Conservation (phyloP, 306 rosid genomes). For the cucumber (Cucumis sativus) region DNA sequence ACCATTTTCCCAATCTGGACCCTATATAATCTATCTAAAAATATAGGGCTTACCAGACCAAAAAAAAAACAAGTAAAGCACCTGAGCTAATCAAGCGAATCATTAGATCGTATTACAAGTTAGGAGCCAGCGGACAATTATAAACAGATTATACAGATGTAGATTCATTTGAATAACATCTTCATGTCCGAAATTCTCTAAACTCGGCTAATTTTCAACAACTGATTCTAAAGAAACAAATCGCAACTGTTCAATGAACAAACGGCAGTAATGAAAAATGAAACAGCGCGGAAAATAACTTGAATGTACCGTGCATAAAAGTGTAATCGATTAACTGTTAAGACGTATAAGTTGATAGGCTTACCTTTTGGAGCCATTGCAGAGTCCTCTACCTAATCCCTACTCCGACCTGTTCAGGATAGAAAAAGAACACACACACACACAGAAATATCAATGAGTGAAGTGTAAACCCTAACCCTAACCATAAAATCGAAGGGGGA, state of each 20-base stretch:
- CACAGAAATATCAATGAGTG: background rate
- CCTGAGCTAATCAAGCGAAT: background rate
- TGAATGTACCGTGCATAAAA: background rate
- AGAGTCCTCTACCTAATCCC: background rate
- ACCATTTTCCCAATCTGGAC: too few species aligned
- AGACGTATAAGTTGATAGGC: background rate
- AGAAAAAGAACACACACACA: too few species aligned
- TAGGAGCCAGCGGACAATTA: background rate
- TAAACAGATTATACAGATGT: background rate
- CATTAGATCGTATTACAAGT: background rate
- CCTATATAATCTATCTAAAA: too few species aligned
- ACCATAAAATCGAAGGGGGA: background rate
- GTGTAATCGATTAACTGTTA: background rate
- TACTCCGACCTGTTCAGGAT: background rate
- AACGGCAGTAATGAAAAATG: background rate
- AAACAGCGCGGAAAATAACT: background rate
- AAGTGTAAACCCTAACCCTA: background rate
- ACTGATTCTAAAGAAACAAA: background rate
- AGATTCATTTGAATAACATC: background rate
- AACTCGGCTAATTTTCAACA: background rate
- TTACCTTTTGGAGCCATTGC: conserved; percentile 12
- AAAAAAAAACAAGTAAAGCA: background rate
- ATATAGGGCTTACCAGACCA: background rate
- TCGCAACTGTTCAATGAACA: background rate
- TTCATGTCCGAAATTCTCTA: background rate